phyloP scores from a whole-genome alignment of 2,329 filamentous ascomycete species.

The Rhynchosporium secalis region DNA sequence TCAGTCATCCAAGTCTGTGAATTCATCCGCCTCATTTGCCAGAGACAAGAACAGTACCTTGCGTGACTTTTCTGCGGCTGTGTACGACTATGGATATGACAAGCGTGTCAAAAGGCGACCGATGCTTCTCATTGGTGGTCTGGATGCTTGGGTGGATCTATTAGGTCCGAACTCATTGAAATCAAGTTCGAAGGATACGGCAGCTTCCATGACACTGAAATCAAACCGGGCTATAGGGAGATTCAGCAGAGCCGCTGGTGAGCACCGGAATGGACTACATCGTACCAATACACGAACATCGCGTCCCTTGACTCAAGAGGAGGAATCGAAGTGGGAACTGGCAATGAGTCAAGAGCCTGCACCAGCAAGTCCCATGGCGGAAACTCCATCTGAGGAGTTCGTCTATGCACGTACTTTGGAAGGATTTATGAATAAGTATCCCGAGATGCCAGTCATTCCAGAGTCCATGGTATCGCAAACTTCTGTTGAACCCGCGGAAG shows the following conservation, averaged over 20 bases:
- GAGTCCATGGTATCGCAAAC: constrained; percentile 57
- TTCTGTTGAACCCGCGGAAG: constrained; percentile 11
- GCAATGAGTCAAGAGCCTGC: constrained; percentile 65
- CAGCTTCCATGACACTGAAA: constrained; percentile 35
- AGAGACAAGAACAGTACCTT: constrained; percentile 55
- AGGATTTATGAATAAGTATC: constrained; percentile 81
- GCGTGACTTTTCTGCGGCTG: constrained; percentile 71
- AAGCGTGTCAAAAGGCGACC: constrained; percentile 72
- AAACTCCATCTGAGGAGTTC: constrained; percentile 48
- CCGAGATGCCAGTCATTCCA: constrained; percentile 63
- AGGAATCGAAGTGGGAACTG: constrained; percentile 79
- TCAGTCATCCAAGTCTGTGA: constrained; percentile 52
- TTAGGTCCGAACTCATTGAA: constrained; percentile 59
- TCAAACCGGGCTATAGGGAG: constrained; percentile 6
- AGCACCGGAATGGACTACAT: constrained; percentile 34
- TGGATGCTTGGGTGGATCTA: constrained; percentile 85
- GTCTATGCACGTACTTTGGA: constrained; percentile 70
- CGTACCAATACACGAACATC: constrained; percentile 47
- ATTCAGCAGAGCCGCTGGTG: constrained; percentile 2
- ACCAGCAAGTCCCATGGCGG: constrained; percentile 40
- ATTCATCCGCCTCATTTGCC: constrained; percentile 44
- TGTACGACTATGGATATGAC: constrained; percentile 80
- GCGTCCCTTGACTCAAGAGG: constrained; percentile 75
- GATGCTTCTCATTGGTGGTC: constrained; percentile 76
- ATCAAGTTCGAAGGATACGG: constrained; percentile 39